Base-by-base conservation (phyloP, 306 rosid species). In the Argentina anserina region DNA sequence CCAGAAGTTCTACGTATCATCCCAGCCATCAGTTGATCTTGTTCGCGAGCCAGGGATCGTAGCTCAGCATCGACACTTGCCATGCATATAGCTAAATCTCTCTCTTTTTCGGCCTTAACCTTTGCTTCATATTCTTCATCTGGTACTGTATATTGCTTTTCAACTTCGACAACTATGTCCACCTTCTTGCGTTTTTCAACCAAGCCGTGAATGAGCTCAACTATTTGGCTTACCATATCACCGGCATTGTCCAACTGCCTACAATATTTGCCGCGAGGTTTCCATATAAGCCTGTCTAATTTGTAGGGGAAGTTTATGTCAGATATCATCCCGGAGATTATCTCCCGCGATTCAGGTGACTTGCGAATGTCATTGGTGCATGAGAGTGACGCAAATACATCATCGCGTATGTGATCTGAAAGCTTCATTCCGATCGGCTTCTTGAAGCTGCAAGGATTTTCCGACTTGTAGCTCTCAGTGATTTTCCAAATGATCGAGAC, bases 281-380 rank as follows among this genome's bases (percentile, higher is more conserved):
- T 68, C 72, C 72, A 68, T 23, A 3, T 12, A 13, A 68, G 72
- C 2, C 43, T 50, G 31, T 46, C 60, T 6, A 68, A 68, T 20
- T 52, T 33, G 29, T 46, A 47, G 28, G 72, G 31, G 2, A 68
- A 20, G 10, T 29, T 34, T 50, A 47, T 46, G 1, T 3, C 20
- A 6, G 28, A 14, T 7, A 29, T 12, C 72, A 68, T 46, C 34
- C 14, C 11, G 42, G 72, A 28, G 13, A 68, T 49, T 18, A 20
- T 31, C 7, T 28, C 43, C 36, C 59, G 26, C 8, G 26, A 31
- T 17, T 29, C 7, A 23, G 33, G 33, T 55, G 37, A 58, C 34
- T 1, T 56, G 12, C 26, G 3, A 55, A 3, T 29, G 11, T 55
- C 34, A 56, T 56, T 12, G 17, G 33, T 4, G 13, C 28, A 8